Conservation (phyloP, 257 asterid genomes). For the Scutellaria minor region DNA sequence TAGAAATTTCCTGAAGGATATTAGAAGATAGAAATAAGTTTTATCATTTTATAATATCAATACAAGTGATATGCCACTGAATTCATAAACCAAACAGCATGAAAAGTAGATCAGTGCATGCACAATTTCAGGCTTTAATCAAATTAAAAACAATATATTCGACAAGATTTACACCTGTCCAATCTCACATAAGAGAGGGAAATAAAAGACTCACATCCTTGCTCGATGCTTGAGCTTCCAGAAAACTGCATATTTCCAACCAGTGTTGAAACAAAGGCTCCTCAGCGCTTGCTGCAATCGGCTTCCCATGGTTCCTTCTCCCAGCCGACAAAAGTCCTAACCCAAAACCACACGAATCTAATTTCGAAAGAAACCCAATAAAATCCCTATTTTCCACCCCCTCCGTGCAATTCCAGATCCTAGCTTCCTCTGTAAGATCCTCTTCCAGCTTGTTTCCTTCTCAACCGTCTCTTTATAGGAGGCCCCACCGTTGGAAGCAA, state of each 20-base stretch:
- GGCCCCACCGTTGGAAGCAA: conserved; percentile 95
- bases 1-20: background rate
- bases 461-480: conserved; percentile 90
- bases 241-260: conserved; percentile 90
- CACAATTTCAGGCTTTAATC: conserved; percentile 8
- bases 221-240: conserved; percentile 89
- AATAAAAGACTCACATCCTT: conserved; percentile 70
- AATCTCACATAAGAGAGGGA: conserved; percentile 3
- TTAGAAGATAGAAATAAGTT: conserved; percentile 2
- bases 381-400: conserved; percentile 50
- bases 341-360: conserved; percentile 50
- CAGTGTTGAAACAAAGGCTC: conserved; percentile 73
- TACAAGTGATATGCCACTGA: background rate
- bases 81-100: conserved; percentile 21
- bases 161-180: background rate
- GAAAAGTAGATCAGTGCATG: background rate
- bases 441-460: conserved; percentile 99
- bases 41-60: conserved; percentile 21
- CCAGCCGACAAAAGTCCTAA: conserved; percentile 50
- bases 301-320: conserved; percentile 68
- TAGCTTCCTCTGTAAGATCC: conserved; percentile 99
- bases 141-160: background rate
- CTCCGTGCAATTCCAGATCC: conserved; percentile 43
- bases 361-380: conserved; percentile 47
- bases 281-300: conserved; percentile 70